Evolutionary conservation across 2,329 filamentous ascomycete genomes (phyloP).

Genomic region (Trichoderma koningiopsis): DNA sequence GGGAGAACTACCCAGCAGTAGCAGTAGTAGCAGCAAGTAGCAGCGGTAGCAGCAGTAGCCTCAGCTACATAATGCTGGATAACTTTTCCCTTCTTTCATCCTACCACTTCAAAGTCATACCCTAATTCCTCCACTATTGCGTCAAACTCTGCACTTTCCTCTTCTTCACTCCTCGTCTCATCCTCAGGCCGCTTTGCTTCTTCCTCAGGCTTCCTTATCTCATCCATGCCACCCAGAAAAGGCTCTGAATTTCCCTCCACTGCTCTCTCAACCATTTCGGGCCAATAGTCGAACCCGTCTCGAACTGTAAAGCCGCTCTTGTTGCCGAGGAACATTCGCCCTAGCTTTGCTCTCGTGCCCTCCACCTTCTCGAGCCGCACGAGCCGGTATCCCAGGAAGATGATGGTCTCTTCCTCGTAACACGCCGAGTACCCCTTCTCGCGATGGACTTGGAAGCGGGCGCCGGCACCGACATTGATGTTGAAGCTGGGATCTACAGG

Average conservation of each 20-base stretch:
- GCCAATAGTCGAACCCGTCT: conserved; percentile 35
- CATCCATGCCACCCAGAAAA: conserved; percentile 27
- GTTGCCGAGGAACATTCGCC: conserved; percentile 51
- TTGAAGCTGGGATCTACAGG: conserved; percentile 30
- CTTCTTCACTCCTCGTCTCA: conserved; percentile 10
- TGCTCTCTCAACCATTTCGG: conserved; percentile 33
- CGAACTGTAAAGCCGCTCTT: conserved; percentile 35
- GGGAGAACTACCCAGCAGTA: too few species aligned
- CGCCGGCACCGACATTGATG: conserved; percentile 30
- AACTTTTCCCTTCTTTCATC: background rate
- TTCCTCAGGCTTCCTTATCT: conserved; percentile 15
- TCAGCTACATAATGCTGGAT: too few species aligned
- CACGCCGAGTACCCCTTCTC: conserved; percentile 32
- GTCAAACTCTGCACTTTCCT: conserved; percentile 21
- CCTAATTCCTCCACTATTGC: conserved; percentile 27
- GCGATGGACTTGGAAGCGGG: conserved; percentile 27
- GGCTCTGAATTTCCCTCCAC: conserved; percentile 31
- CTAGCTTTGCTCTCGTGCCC: conserved; percentile 33
- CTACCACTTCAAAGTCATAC: conserved; percentile 28
- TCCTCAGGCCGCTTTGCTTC: background rate
- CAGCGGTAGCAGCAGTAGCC: too few species aligned
- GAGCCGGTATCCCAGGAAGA: conserved; percentile 35
- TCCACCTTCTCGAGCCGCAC: conserved; percentile 35
- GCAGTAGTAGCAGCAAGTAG: too few species aligned
- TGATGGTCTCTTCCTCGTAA: conserved; percentile 36